These are phyloP conservation scores for Colletotrichum spaethianum DNA, from an alignment of 2,329 filamentous ascomycete genomes.

Conservation along the genomic window DNA sequence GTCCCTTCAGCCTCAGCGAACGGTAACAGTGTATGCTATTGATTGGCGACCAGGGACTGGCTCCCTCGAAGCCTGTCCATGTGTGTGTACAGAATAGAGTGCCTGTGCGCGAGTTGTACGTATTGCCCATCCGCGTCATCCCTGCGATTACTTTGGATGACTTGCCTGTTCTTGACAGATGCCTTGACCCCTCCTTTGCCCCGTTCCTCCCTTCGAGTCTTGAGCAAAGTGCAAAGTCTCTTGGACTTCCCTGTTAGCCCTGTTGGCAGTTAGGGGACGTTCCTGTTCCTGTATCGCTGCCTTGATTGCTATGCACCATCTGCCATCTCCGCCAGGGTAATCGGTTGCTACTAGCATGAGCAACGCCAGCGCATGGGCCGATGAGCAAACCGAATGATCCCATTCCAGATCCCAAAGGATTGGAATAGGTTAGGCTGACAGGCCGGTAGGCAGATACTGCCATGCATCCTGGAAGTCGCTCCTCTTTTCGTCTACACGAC, in stretches of 20 bases:
- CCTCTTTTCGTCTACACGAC: slow-evolving; percentile 5
- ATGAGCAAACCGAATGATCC: slow-evolving; percentile 29
- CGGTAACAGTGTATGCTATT: slow-evolving; percentile 16
- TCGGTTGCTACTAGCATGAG: slow-evolving; percentile 26
- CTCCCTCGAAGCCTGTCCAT: slow-evolving; percentile 22
- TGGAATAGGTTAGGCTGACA: slow-evolving; percentile 15
- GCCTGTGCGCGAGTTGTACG: slow-evolving; percentile 11
- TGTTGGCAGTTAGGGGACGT: neutral
- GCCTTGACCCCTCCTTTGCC: slow-evolving; percentile 23
- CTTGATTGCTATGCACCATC: slow-evolving; percentile 9
- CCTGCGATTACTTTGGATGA: slow-evolving; percentile 9
- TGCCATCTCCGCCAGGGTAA: slow-evolving; percentile 10
- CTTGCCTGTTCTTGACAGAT: slow-evolving; percentile 11
- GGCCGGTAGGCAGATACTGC: slow-evolving; percentile 23
- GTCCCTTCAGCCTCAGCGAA: slow-evolving; percentile 35
- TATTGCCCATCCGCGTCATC: slow-evolving; percentile 11
- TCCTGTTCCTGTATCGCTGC: slow-evolving; percentile 2
- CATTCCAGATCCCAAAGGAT: slow-evolving; percentile 27
- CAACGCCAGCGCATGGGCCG: slow-evolving; percentile 19
- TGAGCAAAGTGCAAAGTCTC: slow-evolving; percentile 13
- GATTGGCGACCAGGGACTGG: slow-evolving; percentile 35
- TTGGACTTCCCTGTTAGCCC: neutral
- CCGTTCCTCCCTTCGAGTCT: slow-evolving; percentile 21
- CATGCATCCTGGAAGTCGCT: slow-evolving; percentile 6
- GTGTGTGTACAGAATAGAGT: slow-evolving; percentile 29